These are phyloP conservation scores for Paspalum notatum DNA, from an alignment of 176 grass and related monocot genomes.

Conservation along the genomic window DNA sequence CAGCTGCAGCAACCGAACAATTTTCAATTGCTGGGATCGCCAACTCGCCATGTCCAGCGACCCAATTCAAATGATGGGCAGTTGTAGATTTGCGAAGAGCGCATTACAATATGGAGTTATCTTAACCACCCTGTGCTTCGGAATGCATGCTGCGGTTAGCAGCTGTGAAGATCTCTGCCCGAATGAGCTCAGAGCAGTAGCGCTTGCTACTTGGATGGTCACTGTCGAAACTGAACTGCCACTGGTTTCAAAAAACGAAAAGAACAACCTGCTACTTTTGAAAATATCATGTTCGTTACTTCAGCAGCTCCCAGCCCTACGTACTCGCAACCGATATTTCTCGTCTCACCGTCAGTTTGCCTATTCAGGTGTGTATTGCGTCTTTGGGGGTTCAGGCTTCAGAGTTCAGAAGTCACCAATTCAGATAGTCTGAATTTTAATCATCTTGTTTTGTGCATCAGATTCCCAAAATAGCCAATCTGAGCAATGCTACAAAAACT, in stretches of 20 bases:
- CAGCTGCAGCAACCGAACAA: not conserved
- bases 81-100: slow-evolving; percentile 43
- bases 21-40: slow-evolving; percentile 33
- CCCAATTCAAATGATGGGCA: slow-evolving; percentile 38
- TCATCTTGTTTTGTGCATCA: not conserved
- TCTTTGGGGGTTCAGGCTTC: not conserved
- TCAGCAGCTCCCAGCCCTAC: slow-evolving; percentile 14
- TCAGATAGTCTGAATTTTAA: not conserved
- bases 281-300: slow-evolving; percentile 32
- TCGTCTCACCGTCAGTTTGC: not conserved
- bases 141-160: slow-evolving; percentile 5
- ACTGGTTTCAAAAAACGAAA: slow-evolving; percentile 12
- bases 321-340: not conserved
- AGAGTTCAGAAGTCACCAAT: not conserved
- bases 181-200: not conserved
- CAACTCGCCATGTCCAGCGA: not conserved
- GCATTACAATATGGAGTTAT: slow-evolving; percentile 45
- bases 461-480: not conserved
- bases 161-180: not conserved
- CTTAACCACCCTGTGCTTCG: slow-evolving; percentile 45
- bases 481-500: not conserved
- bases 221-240: slow-evolving; percentile 44
- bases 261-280: slow-evolving; percentile 22
- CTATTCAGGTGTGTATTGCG: not conserved
- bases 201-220: slow-evolving; percentile 31